Conservation (phyloP, 345 rosid genomes). For the Physaria fendleri region DNA sequence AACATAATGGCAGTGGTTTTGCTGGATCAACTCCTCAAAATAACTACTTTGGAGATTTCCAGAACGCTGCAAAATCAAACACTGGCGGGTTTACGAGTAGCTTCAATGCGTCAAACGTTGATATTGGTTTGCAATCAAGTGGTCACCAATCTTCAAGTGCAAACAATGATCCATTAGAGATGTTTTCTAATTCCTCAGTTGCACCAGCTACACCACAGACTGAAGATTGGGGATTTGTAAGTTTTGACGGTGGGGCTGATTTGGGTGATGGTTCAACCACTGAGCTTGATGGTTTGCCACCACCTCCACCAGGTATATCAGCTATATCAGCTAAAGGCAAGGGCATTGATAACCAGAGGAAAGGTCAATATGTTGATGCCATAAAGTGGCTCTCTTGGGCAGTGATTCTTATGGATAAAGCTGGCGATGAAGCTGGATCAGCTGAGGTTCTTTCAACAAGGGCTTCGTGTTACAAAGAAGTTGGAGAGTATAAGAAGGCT, state of each 20-base stretch:
- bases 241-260: slow-evolving; percentile 52
- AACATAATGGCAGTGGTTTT: slow-evolving; percentile 27
- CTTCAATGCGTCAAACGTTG: slow-evolving; percentile 37
- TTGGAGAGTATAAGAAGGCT: slow-evolving; percentile 98
- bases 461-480: slow-evolving; percentile 99
- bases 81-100: slow-evolving; percentile 36
- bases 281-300: slow-evolving; percentile 95
- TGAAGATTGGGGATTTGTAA: slow-evolving; percentile 83
- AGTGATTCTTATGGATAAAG: slow-evolving; percentile 69
- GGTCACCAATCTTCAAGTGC: slow-evolving; percentile 37
- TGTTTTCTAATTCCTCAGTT: slow-evolving; percentile 45
- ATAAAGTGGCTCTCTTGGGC: slow-evolving; percentile 99
- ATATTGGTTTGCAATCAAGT: slow-evolving; percentile 49
- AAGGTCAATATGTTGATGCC: slow-evolving; percentile 95
- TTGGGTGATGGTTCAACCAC: slow-evolving; percentile 56
- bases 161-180: slow-evolving; percentile 51
- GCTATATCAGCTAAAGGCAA: slow-evolving; percentile 75
- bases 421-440: slow-evolving; percentile 47
- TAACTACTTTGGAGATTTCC: slow-evolving; percentile 56
- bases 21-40: slow-evolving; percentile 31
- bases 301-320: slow-evolving; percentile 84
- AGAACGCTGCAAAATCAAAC: slow-evolving; percentile 33
- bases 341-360: slow-evolving; percentile 80
- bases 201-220: slow-evolving; percentile 36
- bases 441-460: slow-evolving; percentile 69